Evolutionary conservation across 2,329 filamentous ascomycete genomes (phyloP), one percentile per base, ranked within the genome.

Genomic region (Corynespora cassiicola): DNA sequence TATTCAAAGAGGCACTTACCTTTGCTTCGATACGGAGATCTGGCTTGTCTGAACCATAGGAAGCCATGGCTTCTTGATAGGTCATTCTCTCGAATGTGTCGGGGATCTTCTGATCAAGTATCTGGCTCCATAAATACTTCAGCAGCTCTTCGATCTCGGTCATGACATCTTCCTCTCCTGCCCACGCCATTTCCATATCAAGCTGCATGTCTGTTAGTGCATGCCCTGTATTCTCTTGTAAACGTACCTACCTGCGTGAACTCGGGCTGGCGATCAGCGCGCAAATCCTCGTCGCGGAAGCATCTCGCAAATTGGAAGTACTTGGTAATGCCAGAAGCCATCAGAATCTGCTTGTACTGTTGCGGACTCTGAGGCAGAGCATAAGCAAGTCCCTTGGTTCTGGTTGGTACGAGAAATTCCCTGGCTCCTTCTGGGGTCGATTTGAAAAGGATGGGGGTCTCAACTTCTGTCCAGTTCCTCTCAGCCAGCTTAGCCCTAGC

Each of bases 311-410:
- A 90, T 58, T 99, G 94, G 68, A 86, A 95, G 65, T 99, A 99
- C 25, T 80, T 82, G 1, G 78, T 73, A 8, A 96, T 80, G 0
- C 92, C 92, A 45, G 88, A 87, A 0, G 90, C 88, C 90, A 99
- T 97, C 26, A 99, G 79, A 2, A 96, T 88, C 72, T 99, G 94
- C 72, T 99, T 99, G 65, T 97, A 99, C 67, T 99, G 94, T 66
- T 99, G 94, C 0, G 94, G 94, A 51, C 92, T 97, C 66, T 99
- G 95, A 0, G 91, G 91, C 14, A 99, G 75, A 7, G 94, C 94
- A 67, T 97, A 99, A 3, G 89, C 90, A 44, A 84, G 74, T 0
- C 89, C 90, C 2, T 77, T 78, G 22, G 78, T 80, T 18, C 94
- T 78, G 1, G 91, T 95, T 0, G 94, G 94, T 4, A 99, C 92